Conservation (phyloP, 2,329 filamentous ascomycete genomes). For the Fusarium sp. region DNA sequence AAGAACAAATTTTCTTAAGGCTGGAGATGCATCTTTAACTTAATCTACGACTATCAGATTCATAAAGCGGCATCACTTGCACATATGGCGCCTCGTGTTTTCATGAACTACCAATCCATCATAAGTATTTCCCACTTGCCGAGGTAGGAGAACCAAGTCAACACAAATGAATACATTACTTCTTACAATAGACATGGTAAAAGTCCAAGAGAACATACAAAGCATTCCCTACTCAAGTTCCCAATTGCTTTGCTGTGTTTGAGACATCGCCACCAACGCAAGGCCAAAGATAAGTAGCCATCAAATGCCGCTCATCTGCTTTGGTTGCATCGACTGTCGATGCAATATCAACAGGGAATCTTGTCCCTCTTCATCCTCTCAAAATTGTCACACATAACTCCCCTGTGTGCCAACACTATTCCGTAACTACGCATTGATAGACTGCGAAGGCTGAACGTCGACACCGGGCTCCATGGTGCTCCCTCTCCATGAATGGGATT, state of each 20-base stretch:
- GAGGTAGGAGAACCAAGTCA: not conserved
- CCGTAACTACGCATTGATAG: not conserved
- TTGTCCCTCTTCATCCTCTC: not conserved
- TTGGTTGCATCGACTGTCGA: not conserved
- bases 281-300: not conserved
- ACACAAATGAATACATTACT: not conserved
- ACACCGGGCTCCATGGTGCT: slow-evolving; percentile 2
- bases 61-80: not conserved
- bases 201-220: not conserved
- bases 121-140: not conserved
- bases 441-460: not conserved
- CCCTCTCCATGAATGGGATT: slow-evolving; percentile 20
- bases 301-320: not conserved
- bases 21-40: no score
- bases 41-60: no score
- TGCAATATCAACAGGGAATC: not conserved
- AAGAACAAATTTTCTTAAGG: no score
- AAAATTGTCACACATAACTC: not conserved
- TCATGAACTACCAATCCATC: not conserved
- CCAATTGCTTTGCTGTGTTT: not conserved
- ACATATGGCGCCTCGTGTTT: not conserved
- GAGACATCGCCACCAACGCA: not conserved
- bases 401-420: not conserved
- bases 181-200: not conserved
- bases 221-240: not conserved